Evolutionary conservation across 2,329 filamentous ascomycete genomes (phyloP), one percentile per base, ranked within the genome.

Genomic region (Xylariaceae sp.): DNA sequence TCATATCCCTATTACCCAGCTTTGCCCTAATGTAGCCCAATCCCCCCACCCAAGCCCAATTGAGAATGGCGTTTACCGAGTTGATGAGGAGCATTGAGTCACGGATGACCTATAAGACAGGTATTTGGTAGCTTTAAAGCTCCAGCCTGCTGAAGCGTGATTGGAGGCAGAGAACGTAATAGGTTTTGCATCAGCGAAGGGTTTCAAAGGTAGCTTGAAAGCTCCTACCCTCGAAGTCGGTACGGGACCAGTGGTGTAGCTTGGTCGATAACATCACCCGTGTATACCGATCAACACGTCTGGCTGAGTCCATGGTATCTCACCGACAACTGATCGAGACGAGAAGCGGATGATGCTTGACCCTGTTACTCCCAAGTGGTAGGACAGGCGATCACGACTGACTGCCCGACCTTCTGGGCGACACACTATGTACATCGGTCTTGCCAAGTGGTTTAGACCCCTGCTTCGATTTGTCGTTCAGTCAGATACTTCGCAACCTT

Each of bases 71-170:
- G 65, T 70, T 71, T 68, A 65, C 63, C 61, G 56, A 66, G 62
- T 67, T 67, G 65, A 66, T 64, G 60, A 66, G 59, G 70, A 71
- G 71, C 74, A 70, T 69, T 65, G 61, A 62, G 54, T 64, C 59
- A 63, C 54, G 61, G 60, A 60, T 68, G 69, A 69, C 64, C 64
- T 56, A 50, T 53, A 52, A 66, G 48, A 59, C 51, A 65, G 60
- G 55, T 78, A 75, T 77, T 78, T 84, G 82, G 81, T 84, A 80
- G 82, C 82, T 85, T 85, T 75, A 85, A 84, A 84, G 82, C 81
- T 83, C 82, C 82, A 84, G 81, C 80, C 81, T 80, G 71, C 65
- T 60, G 64, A 71, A 62, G 67, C 57, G 54, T 57, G 59, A 57
- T 57, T 55, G 60, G 57, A 67, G 52, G 63, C 60, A 50, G 59